Base-by-base conservation (phyloP, 306 rosid species). In the Rosa multiflora region DNA sequence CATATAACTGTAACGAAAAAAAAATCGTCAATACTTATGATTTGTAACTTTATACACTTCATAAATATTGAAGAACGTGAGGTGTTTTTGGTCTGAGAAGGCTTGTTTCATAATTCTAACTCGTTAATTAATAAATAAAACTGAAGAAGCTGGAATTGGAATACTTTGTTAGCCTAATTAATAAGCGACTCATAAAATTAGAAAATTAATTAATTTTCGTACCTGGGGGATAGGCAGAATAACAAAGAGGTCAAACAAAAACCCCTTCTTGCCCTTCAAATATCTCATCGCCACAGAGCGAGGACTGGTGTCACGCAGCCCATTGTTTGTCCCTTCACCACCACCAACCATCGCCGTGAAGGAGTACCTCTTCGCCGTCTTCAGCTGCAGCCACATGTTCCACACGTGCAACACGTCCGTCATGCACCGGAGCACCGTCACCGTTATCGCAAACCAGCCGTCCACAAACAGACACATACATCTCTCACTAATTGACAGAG, bases 191-290 rank as follows among this genome's bases (percentile, higher is more conserved):
- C 7, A 10, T 10, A 66, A 47, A 35, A 39, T 39, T 3, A 11
- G 26, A 42, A 8, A 49, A n/a, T 10, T 62, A 63, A 73, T 23
- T 52, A 13, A 35, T 69, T 37, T 32, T 40, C 46, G 35, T 43
- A 92, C 99, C 95, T 95, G 99, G 4, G 99, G 99, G 2, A 95
- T 69, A 35, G 99, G 99, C 62, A 95, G 92, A 53, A 93, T 89
- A 29, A 95, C 87, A n/a, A 95, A 91, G 79, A 95, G 91, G 72
- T 95, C 91, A 53, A 95, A 90, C 81, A 92, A 81, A 82, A 95
- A 90, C 13, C 86, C 90, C 37, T 52, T 85, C 49, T 86, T 94
- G 71, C 83, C 79, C 77, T 78, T 90, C 47, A 89, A 76, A 67
- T 90, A 90, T 15, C 80, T 85, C 26, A 89, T 84, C 61, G 89